A percentile compares a stretch with the other conserved stretches of the same genome.
Conservation (phyloP, 345 rosid genomes). For the Anastatica hierochuntica region DNA sequence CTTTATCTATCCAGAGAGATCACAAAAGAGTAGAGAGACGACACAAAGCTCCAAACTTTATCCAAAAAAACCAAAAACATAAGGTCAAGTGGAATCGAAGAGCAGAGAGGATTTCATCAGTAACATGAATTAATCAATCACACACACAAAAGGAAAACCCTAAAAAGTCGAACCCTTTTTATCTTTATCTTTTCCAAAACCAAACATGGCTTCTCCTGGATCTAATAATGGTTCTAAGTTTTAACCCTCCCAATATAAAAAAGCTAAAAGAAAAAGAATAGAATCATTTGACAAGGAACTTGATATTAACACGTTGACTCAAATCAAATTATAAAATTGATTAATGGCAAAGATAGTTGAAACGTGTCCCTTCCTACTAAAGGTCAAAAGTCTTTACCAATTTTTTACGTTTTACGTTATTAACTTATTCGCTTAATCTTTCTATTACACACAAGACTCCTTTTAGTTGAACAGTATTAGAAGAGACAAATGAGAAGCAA, state of each 20-base stretch:
- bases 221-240: background rate
- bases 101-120: background rate
- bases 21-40: background rate
- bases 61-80: background rate
- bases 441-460: constrained; percentile 1
- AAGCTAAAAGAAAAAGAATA: background rate
- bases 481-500: constrained; percentile 1
- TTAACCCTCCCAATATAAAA: too few species aligned
- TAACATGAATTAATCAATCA: background rate
- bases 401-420: background rate
- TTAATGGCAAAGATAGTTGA: constrained; percentile 5
- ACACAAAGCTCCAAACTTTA: constrained; percentile 9
- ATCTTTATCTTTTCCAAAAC: constrained; percentile 16
- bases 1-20: background rate
- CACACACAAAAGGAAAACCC: background rate
- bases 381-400: constrained; percentile 5
- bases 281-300: constrained; percentile 17
- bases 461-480: background rate
- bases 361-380: constrained; percentile 10
- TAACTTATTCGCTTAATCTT: background rate
- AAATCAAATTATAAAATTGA: constrained; percentile 2
- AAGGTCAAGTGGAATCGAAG: constrained; percentile 2
- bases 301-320: constrained; percentile 21
- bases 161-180: too few species aligned
- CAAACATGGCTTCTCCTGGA: constrained; percentile 17